phyloP scores from a whole-genome alignment of 208 protist species.

The Vickermania ingenoplastis region DNA sequence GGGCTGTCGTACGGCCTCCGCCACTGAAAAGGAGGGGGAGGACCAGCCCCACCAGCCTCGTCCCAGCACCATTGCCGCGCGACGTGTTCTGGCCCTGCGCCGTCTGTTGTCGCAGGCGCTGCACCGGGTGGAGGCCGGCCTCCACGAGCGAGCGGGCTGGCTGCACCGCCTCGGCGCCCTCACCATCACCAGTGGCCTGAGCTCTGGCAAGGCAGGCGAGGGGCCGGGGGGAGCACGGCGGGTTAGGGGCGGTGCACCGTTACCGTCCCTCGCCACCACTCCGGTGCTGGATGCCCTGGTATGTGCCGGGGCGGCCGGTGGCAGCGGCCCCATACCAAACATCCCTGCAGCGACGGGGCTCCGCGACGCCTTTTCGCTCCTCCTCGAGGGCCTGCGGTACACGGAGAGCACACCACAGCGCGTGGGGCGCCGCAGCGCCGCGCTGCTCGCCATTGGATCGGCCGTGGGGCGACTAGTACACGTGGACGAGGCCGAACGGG shows the following conservation, averaged over 20 bases:
- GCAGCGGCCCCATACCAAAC: too few relatives aligned
- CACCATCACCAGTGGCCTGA: not conserved
- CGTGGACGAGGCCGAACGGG: not conserved
- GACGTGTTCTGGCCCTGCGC: constrained; percentile 38
- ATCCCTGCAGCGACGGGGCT: too few relatives aligned
- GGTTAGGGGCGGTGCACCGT: not conserved
- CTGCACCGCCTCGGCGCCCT: not conserved
- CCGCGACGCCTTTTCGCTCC: constrained; percentile 31
- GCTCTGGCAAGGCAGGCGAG: not conserved
- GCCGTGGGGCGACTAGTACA: constrained; percentile 37
- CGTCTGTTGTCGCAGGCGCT: constrained; percentile 43
- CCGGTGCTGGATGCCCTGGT: not conserved
- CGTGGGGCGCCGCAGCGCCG: constrained; percentile 8
- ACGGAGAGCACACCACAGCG: constrained; percentile 25
- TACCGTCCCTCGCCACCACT: not conserved
- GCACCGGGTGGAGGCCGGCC: constrained; percentile 36
- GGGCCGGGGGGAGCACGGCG: not conserved
- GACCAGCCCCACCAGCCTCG: not conserved
- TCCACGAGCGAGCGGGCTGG: constrained; percentile 39
- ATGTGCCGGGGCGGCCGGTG: too few relatives aligned
- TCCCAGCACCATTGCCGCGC: constrained; percentile 9
- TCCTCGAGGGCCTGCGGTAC: constrained; percentile 35
- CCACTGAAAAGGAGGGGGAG: not conserved
- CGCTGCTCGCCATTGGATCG: constrained; percentile 20
- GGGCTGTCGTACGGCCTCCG: too few relatives aligned